Conservation (phyloP, 1,284 basidiomycete species). For the Caloboletus inedulis region DNA sequence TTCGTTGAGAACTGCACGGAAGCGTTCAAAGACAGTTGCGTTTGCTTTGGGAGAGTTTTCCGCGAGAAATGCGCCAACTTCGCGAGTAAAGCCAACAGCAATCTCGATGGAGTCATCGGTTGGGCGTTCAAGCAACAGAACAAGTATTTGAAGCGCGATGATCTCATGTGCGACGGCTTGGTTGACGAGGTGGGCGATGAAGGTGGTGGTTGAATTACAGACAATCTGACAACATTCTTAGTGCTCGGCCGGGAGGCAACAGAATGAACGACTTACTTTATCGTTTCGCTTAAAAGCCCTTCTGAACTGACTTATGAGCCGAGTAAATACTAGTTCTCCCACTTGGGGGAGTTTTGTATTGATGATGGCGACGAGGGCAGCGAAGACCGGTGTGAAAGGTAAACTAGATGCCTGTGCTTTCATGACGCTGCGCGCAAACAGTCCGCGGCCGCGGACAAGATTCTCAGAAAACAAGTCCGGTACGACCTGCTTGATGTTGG, state of each 20-base stretch:
- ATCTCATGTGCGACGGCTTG: slow-evolving; percentile 94
- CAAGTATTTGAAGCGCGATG: slow-evolving; percentile 91
- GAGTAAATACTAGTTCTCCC: slow-evolving; percentile 86
- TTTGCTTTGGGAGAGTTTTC: slow-evolving; percentile 96
- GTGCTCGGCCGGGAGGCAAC: background rate
- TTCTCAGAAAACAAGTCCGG: slow-evolving; percentile 94
- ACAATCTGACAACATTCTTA: slow-evolving; percentile 57
- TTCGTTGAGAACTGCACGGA: slow-evolving; percentile 95
- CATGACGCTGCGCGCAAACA: slow-evolving; percentile 94
- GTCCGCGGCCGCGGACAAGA: slow-evolving; percentile 83
- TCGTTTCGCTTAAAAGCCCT: slow-evolving; percentile 96
- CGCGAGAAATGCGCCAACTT: slow-evolving; percentile 92
- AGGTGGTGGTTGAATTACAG: slow-evolving; percentile 92
- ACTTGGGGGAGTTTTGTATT: slow-evolving; percentile 98
- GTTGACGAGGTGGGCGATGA: slow-evolving; percentile 96
- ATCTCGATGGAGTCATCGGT: slow-evolving; percentile 99
- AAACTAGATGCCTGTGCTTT: slow-evolving; percentile 96
- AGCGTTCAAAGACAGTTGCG: slow-evolving; percentile 90
- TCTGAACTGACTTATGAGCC: slow-evolving; percentile 93
- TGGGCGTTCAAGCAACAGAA: slow-evolving; percentile 90
- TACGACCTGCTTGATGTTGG: slow-evolving; percentile 96
- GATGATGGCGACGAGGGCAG: slow-evolving; percentile 90
- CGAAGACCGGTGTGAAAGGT: slow-evolving; percentile 97
- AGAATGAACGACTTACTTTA: slow-evolving; percentile 60
- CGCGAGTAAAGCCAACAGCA: slow-evolving; percentile 95